Conservation (phyloP, 371 early-diverging fungal species). For the Mucor racemosus region DNA sequence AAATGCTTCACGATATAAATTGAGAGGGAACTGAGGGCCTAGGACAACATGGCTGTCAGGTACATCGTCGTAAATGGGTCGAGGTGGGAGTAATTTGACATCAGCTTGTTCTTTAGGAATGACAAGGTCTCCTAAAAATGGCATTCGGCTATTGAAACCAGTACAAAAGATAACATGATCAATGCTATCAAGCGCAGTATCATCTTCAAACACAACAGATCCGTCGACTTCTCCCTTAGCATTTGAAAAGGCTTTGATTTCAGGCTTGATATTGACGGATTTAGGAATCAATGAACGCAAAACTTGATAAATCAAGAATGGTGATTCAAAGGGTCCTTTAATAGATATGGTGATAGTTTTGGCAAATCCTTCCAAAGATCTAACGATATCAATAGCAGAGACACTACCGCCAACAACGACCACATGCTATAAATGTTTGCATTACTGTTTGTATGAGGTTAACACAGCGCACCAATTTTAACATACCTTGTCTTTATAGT, state of each 20-base stretch:
- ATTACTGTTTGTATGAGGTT: neutral
- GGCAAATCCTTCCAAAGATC: slow-evolving; percentile 34
- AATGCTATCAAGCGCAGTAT: slow-evolving; percentile 50
- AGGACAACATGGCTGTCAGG: slow-evolving; percentile 20
- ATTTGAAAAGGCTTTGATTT: slow-evolving; percentile 31
- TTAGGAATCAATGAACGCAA: slow-evolving; percentile 30
- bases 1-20: slow-evolving; percentile 41
- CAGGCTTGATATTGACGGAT: slow-evolving; percentile 23
- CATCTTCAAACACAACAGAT: slow-evolving; percentile 59
- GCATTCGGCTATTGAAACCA: slow-evolving; percentile 59
- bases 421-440: slow-evolving; percentile 33
- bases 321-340: slow-evolving; percentile 24
- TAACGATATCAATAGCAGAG: slow-evolving; percentile 44
- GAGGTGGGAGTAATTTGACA: neutral
- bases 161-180: slow-evolving; percentile 71
- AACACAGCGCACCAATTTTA: neutral
- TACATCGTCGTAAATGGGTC: slow-evolving; percentile 10
- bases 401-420: slow-evolving; percentile 42
- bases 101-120: slow-evolving; percentile 18
- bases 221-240: slow-evolving; percentile 34
- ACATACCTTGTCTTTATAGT: slow-evolving; percentile 41
- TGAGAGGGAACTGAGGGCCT: slow-evolving; percentile 18
- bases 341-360: slow-evolving; percentile 37
- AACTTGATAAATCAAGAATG: slow-evolving; percentile 23
- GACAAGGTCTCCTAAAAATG: slow-evolving; percentile 50